Evolutionary conservation across 176 grass and related monocot species (phyloP).

Genomic region (Aegilops speltoides): DNA sequence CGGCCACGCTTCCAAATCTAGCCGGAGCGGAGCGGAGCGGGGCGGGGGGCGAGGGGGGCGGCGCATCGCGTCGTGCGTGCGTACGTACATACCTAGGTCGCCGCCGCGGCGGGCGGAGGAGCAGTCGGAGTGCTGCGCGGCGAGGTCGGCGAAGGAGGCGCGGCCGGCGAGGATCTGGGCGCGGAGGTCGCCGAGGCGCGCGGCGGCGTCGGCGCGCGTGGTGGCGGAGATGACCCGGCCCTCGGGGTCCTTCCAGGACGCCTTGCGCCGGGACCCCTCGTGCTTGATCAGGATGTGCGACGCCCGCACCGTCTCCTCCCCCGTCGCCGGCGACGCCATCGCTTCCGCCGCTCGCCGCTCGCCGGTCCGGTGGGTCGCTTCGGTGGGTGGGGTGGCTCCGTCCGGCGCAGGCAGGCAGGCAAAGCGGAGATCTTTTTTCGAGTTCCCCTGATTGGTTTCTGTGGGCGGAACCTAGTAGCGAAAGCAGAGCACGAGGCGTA

Average conservation of each 20-base stretch:
- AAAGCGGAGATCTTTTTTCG: background rate
- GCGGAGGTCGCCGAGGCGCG: conserved; percentile 47
- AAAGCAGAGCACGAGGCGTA: background rate
- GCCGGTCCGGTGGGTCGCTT: background rate
- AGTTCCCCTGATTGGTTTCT: background rate
- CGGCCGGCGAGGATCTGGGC: conserved; percentile 50
- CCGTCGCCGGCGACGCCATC: conserved; percentile 20
- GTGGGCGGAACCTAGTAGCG: background rate
- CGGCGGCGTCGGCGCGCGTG: conserved; percentile 41
- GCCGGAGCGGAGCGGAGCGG: no score
- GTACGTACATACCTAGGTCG: conserved; percentile 41
- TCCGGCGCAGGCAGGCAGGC: background rate
- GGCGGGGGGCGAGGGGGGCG: background rate
- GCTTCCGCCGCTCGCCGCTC: background rate
- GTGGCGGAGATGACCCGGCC: conserved; percentile 60
- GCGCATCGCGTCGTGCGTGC: background rate
- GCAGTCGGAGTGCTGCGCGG: conserved; percentile 67
- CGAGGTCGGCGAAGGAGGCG: conserved; percentile 56
- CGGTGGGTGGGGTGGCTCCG: background rate
- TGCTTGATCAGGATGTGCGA: conserved; percentile 90
- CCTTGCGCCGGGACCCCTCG: conserved; percentile 74
- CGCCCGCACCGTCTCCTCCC: conserved; percentile 50
- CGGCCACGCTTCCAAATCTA: background rate
- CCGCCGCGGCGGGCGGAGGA: conserved; percentile 70
- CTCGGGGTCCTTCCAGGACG: conserved; percentile 76